These are phyloP conservation scores for Gossypium mustelinum DNA, from an alignment of 345 rosid genomes.

Conservation along the genomic window DNA sequence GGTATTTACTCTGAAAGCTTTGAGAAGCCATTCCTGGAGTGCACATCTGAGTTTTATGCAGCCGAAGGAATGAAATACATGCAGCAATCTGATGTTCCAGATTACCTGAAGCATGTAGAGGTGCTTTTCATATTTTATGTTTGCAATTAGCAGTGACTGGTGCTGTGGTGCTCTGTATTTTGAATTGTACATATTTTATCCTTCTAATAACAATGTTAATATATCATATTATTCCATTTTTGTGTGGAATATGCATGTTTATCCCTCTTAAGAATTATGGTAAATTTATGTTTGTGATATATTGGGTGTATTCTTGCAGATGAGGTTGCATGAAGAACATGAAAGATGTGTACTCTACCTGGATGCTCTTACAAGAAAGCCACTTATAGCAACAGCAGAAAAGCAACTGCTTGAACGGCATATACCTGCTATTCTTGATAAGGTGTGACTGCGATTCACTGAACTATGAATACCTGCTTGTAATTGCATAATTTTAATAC, in stretches of 20 bases:
- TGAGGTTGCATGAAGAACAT: conserved; percentile 91
- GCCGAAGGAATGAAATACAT: conserved; percentile 95
- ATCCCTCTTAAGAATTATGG: conserved; percentile 6
- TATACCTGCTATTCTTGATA: conserved; percentile 80
- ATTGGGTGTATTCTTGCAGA: conserved; percentile 39
- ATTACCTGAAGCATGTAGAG: conserved; percentile 97
- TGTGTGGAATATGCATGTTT: not conserved
- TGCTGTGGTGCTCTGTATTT: not conserved
- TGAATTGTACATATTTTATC: not conserved
- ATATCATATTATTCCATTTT: not conserved
- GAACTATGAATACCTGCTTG: conserved; percentile 3
- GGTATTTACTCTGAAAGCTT: conserved; percentile 93
- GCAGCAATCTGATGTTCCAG: conserved; percentile 97
- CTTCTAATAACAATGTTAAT: not conserved
- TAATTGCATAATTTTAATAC: conserved; percentile 2
- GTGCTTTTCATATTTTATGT: conserved; percentile 32
- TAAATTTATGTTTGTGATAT: conserved; percentile 15
- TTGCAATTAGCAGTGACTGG: not conserved
- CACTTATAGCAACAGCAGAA: conserved; percentile 78
- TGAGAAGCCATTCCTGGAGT: conserved; percentile 87
- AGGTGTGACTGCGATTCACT: conserved; percentile 39
- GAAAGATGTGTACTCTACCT: conserved; percentile 90
- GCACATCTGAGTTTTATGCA: conserved; percentile 97
- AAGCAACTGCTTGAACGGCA: conserved; percentile 89
- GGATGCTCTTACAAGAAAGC: conserved; percentile 79